These are phyloP conservation scores for Lolium perenne DNA, from an alignment of 176 grass and related monocot species.

Conservation along the genomic window DNA sequence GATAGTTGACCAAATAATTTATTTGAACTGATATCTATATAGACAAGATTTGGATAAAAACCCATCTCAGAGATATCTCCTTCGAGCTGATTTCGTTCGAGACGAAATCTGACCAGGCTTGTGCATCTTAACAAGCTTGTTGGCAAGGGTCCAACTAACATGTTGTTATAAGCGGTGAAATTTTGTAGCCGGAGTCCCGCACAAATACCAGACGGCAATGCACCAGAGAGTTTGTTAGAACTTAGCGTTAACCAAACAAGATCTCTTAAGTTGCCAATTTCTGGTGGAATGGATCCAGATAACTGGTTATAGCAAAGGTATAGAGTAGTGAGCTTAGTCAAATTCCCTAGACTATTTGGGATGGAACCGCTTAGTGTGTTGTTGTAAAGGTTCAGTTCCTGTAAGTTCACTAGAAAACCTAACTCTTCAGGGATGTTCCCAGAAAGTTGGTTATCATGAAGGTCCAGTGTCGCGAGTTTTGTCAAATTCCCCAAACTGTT, in stretches of 20 bases:
- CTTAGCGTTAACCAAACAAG: not conserved
- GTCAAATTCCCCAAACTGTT: not conserved
- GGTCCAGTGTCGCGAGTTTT: not conserved
- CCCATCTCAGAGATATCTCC: constrained; percentile 19
- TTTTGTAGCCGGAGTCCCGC: not conserved
- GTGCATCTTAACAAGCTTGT: not conserved
- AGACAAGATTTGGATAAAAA: not conserved
- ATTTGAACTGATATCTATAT: constrained; percentile 20
- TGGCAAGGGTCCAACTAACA: not conserved
- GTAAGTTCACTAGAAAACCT: not conserved
- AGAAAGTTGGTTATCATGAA: not conserved
- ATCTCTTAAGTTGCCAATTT: constrained; percentile 2
- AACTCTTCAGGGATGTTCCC: not conserved
- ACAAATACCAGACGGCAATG: not conserved
- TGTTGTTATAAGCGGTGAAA: constrained; percentile 1
- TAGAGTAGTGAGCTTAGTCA: not conserved
- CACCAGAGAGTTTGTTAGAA: constrained; percentile 8
- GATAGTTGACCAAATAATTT: constrained; percentile 12
- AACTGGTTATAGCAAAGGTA: not conserved
- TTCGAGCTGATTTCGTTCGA: not conserved
- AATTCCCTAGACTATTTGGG: not conserved
- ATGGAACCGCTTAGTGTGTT: not conserved
- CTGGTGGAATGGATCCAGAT: not conserved
- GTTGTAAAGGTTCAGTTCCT: not conserved
- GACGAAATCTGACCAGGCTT: not conserved